Evolutionary conservation across 176 grass and related monocot species (phyloP).

Genomic region (Calamus simplicifolius): DNA sequence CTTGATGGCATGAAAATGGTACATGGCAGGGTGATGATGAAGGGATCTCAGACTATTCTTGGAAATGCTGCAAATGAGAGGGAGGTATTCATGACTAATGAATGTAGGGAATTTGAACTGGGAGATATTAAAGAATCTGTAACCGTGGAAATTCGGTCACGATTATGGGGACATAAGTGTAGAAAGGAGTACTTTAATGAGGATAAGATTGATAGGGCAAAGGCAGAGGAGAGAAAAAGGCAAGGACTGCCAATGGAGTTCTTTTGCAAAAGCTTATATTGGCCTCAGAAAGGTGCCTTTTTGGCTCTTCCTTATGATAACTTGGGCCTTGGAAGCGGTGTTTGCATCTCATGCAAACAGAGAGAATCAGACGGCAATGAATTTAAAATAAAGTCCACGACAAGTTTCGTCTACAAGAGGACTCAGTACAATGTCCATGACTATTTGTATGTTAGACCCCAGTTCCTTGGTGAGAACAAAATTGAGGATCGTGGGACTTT

Average conservation of each 20-base stretch:
- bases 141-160: slow-evolving; percentile 55
- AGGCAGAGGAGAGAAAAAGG: slow-evolving; percentile 77
- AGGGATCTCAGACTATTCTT: slow-evolving; percentile 71
- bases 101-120: slow-evolving; percentile 90
- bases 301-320: slow-evolving; percentile 62
- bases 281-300: slow-evolving; percentile 82
- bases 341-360: slow-evolving; percentile 67
- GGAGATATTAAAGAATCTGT: slow-evolving; percentile 65
- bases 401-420: slow-evolving; percentile 55
- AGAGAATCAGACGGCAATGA: slow-evolving; percentile 45
- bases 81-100: slow-evolving; percentile 77
- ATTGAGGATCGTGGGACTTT: slow-evolving; percentile 55
- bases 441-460: slow-evolving; percentile 66
- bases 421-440: slow-evolving; percentile 63
- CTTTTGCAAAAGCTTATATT: slow-evolving; percentile 84
- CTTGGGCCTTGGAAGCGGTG: slow-evolving; percentile 74
- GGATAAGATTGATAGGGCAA: slow-evolving; percentile 55
- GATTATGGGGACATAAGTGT: slow-evolving; percentile 79
- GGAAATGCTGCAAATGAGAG: slow-evolving; percentile 96
- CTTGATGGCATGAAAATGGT: slow-evolving; percentile 58
- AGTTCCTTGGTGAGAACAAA: slow-evolving; percentile 50
- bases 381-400: slow-evolving; percentile 49
- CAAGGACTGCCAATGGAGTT: slow-evolving; percentile 75
- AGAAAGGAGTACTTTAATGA: slow-evolving; percentile 74
- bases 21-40: slow-evolving; percentile 71